These are phyloP conservation scores for Trichoderma hamatum DNA, from an alignment of 2,329 filamentous ascomycete species.

Conservation along the genomic window DNA sequence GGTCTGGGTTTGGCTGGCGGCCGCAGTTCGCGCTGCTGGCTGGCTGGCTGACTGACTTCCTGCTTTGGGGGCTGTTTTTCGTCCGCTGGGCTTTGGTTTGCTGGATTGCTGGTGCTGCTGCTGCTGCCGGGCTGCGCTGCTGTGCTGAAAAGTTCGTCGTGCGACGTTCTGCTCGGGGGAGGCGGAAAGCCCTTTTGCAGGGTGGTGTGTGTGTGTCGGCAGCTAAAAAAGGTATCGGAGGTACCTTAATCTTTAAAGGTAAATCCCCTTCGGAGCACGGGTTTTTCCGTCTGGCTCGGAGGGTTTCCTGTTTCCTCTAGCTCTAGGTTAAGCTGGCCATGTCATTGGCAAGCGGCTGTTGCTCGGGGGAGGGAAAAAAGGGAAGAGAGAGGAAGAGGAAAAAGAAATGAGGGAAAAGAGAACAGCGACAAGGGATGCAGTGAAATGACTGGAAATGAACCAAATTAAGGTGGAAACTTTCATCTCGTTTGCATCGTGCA, in stretches of 20 bases:
- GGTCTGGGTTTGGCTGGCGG: too few relatives aligned
- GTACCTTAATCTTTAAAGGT: constrained; percentile 7
- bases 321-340: constrained; percentile 17
- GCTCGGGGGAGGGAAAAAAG: background rate
- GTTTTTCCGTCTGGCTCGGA: constrained; percentile 23
- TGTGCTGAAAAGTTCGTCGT: constrained; percentile 53
- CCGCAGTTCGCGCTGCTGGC: background rate
- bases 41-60: constrained; percentile 31
- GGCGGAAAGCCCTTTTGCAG: constrained; percentile 42
- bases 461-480: background rate
- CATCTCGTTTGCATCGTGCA: constrained; percentile 21
- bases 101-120: background rate
- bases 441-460: background rate
- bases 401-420: background rate
- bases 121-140: constrained; percentile 27
- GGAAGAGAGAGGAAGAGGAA: background rate
- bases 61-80: constrained; percentile 28
- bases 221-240: constrained; percentile 10
- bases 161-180: constrained; percentile 37
- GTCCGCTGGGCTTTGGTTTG: background rate
- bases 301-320: too few relatives aligned
- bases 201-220: constrained; percentile 25
- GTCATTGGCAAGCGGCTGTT: background rate
- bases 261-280: constrained; percentile 5
- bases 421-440: background rate